Conservation (phyloP, 352 stramenopile species). For the Achlya hypogyna region DNA sequence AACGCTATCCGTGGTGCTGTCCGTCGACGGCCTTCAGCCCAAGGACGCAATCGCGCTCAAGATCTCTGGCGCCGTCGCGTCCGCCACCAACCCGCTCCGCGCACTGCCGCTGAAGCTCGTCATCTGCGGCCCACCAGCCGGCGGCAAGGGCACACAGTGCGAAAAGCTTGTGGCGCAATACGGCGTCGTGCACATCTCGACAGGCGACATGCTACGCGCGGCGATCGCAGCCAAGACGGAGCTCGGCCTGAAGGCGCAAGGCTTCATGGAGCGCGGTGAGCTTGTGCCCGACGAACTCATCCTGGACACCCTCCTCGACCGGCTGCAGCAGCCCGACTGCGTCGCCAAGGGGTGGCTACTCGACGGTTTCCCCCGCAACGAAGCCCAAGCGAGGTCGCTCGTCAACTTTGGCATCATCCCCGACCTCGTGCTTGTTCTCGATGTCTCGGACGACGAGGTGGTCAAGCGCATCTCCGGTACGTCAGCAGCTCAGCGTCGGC, state of each 20-base stretch:
- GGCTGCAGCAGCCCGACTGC: constrained; percentile 64
- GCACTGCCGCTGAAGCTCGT: constrained; percentile 58
- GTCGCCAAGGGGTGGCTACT: constrained; percentile 79
- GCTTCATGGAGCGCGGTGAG: constrained; percentile 86
- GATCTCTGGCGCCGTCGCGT: constrained; percentile 19
- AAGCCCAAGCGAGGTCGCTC: constrained; percentile 68
- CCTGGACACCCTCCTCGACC: constrained; percentile 86
- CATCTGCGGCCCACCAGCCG: constrained; percentile 88
- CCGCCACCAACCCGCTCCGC: neutral
- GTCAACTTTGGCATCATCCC: constrained; percentile 63
- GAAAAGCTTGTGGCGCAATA: constrained; percentile 85
- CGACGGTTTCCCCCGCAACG: constrained; percentile 92
- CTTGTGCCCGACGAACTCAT: constrained; percentile 94
- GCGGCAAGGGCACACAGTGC: constrained; percentile 95
- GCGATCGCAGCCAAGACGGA: constrained; percentile 61
- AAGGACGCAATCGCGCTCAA: constrained; percentile 34
- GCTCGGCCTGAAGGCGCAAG: constrained; percentile 75
- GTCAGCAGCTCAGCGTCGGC: neutral
- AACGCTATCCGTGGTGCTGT: constrained; percentile 49
- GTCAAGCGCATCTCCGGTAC: constrained; percentile 88
- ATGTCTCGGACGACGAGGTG: constrained; percentile 92
- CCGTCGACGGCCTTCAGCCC: constrained; percentile 54
- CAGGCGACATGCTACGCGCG: constrained; percentile 90
- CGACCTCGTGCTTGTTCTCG: constrained; percentile 90
- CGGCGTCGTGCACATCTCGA: constrained; percentile 91